Evolutionary conservation across 345 rosid species (phyloP).

Genomic region (Sisymbrium irio): DNA sequence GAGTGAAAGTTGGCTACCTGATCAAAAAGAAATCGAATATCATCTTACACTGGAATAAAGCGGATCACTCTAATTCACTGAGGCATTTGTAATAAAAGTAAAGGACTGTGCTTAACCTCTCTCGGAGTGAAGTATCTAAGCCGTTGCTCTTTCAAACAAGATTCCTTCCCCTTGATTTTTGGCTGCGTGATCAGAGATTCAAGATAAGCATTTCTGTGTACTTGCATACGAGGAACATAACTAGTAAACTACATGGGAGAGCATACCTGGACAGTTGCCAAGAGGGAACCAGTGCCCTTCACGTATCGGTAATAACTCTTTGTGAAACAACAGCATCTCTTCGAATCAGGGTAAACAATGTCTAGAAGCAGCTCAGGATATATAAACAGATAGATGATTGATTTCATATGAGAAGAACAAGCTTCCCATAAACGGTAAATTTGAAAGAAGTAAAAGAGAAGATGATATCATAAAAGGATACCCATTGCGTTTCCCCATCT

Average conservation of each 20-base stretch:
- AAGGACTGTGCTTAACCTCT: conserved; percentile 47
- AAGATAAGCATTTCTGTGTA: neutral
- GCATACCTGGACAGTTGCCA: conserved; percentile 76
- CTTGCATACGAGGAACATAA: neutral
- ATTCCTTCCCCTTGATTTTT: conserved; percentile 50
- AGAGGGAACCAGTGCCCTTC: conserved; percentile 91
- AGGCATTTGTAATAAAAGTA: neutral
- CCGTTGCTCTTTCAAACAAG: conserved; percentile 61
- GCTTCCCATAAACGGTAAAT: neutral
- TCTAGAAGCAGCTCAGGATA: conserved; percentile 27
- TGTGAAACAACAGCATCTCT: conserved; percentile 91
- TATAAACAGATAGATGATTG: neutral
- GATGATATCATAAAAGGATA: conserved; percentile 45
- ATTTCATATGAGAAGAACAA: neutral
- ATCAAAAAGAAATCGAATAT: conserved; percentile 1
- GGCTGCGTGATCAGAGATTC: conserved; percentile 49
- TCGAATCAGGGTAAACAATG: conserved; percentile 88
- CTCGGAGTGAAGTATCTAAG: conserved; percentile 93
- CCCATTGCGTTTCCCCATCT: conserved; percentile 99
- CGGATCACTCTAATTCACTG: neutral
- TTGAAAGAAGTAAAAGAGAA: conserved; percentile 9
- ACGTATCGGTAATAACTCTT: conserved; percentile 92
- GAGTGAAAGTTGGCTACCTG: conserved; percentile 95
- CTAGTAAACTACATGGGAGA: neutral
- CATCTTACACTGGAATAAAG: neutral